Evolutionary conservation across 192 early-diverging fungal species (phyloP), one percentile per base, ranked within the genome.

Genomic region (Backusella macrospora): DNA sequence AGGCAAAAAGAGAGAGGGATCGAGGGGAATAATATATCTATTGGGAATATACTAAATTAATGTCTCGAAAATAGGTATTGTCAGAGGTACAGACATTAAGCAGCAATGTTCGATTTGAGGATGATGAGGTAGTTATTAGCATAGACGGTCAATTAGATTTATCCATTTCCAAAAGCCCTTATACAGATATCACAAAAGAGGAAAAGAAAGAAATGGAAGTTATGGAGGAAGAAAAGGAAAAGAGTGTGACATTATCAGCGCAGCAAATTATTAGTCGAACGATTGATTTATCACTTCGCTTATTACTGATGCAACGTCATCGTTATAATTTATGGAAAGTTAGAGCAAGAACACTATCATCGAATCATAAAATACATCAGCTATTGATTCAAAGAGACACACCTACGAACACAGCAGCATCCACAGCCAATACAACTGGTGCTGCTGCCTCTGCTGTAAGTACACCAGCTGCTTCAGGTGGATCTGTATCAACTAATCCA

Each of bases 121-220:
- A 77, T 21, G 73, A 81, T 15, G 63, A 70, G n/a, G 52, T 77
- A 5, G 66, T 72, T n/a, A 43, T 81, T 37, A 68, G 40, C 6
- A 67, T 81, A 7, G 80, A 74, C 62, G 80, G 73, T 4, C 80
- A 75, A 59, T 43, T 76, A 7, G 76, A 81, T 63, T 42, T 77
- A 44, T 72, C 62, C 8, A 77, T 77, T 71, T 63, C 62, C 18
- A 62, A 62, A 40, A 55, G 16, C 16, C n/a, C 47, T 2, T 12
- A 37, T 18, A 9, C 46, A 7, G 26, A 64, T 23, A 38, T 37
- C 16, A 40, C 39, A 18, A 71, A 65, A 55, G 21, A 55, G 0
- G 49, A 21, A 55, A 16, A 55, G 18, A n/a, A 18, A 49, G 29
- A 34, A 70, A n/a, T 6, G 29, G 29, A 34, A 34, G 29, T 34